These are phyloP conservation scores for Cytospora piceae DNA, from an alignment of 2,329 filamentous ascomycete genomes.

Conservation along the genomic window DNA sequence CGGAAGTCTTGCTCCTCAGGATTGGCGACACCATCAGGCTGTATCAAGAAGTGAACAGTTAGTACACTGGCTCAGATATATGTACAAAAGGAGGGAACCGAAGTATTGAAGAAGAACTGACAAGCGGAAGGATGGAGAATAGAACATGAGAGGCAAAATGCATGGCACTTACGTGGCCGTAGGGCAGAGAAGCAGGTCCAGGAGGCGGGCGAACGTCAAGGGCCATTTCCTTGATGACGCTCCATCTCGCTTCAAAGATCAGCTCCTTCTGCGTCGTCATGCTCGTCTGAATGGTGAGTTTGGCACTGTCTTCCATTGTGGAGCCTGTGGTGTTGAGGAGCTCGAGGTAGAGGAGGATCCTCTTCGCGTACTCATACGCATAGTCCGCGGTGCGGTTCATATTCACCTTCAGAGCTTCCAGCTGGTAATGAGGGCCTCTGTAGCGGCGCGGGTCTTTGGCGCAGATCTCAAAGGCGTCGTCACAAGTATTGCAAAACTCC, in stretches of 20 bases:
- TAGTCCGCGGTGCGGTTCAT: constrained; percentile 10
- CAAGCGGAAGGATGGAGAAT: neutral
- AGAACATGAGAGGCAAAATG: neutral
- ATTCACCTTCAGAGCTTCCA: neutral
- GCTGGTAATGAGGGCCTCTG: constrained; percentile 5
- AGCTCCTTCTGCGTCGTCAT: neutral
- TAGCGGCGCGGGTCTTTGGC: constrained; percentile 5
- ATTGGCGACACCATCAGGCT: constrained; percentile 15
- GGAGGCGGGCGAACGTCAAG: constrained; percentile 12
- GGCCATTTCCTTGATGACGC: neutral
- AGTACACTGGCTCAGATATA: neutral
- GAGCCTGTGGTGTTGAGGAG: neutral
- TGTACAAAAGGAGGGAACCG: neutral
- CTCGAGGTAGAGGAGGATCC: constrained; percentile 18
- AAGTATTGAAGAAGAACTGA: neutral
- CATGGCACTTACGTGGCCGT: constrained; percentile 9
- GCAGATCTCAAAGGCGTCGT: constrained; percentile 11
- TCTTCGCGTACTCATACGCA: constrained; percentile 14
- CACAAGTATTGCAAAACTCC: neutral
- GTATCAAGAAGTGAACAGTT: neutral
- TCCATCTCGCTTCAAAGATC: constrained; percentile 7
- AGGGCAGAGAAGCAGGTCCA: constrained; percentile 14
- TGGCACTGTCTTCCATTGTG: neutral
- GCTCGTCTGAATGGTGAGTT: neutral
- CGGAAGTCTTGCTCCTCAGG: constrained; percentile 14